Evolutionary conservation across 768 basidiomycete species (phyloP), one percentile per base, ranked within the genome.

Genomic region (Podaxis rugospora): DNA sequence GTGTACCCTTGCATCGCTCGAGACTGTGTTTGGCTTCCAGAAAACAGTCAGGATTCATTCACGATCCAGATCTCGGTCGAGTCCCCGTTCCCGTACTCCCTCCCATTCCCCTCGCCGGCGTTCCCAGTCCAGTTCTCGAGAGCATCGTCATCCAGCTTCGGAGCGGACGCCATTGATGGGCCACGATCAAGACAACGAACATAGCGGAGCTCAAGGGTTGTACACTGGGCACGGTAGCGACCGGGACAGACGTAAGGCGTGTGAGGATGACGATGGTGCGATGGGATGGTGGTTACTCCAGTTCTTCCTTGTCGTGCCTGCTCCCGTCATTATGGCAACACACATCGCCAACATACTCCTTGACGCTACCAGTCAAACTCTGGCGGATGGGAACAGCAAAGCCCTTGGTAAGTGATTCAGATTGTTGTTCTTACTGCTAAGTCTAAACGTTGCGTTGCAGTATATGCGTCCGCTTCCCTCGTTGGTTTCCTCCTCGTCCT

Each of bases 371-470:
- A 69, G 75, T 23, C 87, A 91, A 69, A 87, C 86, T 0, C 69
- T 89, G 5, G 75, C 77, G 0, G 89, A 92, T 64, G 90, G 89
- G 13, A 84, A 79, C 35, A 76, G 74, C 58, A 75, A 84, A 2
- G 63, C 67, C 14, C 64, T 68, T 16, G 80, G 87, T 88, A 66
- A 72, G 81, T 76, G 23, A 59, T 40, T 40, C 40, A n/a, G 62
- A 10, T 18, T 27, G 11, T 40, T 36, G 10, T 16, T 7, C 18
- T 11, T 52, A 57, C 9, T 64, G 59, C 55, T 18, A 13, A 27
- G 36, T 40, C 50, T 10, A 54, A 13, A 44, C 53, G n/a, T 52
- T 40, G 35, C 14, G 51, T 59, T 51, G 10, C 63, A 88, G 87
- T 87, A 1, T 90, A 89, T 64, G 67, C 70, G 1, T 64, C 67